A percentile compares a stretch with the other conserved stretches of the same genome.
Conservation (phyloP, 2,329 filamentous ascomycete species). For the Hypoxylon rubiginosum region DNA sequence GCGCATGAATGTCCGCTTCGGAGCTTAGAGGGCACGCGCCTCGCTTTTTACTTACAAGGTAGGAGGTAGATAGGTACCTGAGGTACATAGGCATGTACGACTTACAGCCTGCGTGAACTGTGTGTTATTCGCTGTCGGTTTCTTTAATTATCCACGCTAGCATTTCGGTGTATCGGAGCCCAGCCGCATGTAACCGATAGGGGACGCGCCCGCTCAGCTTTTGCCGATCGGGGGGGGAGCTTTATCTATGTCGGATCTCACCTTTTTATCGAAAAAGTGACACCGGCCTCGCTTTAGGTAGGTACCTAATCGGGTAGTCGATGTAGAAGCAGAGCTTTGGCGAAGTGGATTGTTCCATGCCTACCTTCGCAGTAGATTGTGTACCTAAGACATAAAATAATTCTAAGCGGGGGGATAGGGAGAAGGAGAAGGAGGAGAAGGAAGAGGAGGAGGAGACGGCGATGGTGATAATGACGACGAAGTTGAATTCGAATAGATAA, state of each 20-base stretch:
- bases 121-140: not conserved
- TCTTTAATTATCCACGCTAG: not conserved
- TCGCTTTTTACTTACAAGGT: not conserved
- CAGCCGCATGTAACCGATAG: conserved; percentile 36
- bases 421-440: no score
- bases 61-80: not conserved
- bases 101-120: conserved; percentile 18
- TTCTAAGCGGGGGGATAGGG: no score
- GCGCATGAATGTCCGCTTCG: conserved; percentile 21
- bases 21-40: conserved; percentile 19
- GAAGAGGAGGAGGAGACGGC: no score
- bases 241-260: conserved; percentile 15
- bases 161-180: conserved; percentile 22
- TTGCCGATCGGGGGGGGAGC: conserved; percentile 8
- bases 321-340: conserved; percentile 5
- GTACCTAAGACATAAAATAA: no score
- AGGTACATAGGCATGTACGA: conserved; percentile 21
- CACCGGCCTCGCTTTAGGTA: conserved; percentile 20
- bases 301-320: conserved; percentile 20
- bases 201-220: conserved; percentile 10
- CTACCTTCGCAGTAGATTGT: not conserved
- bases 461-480: no score
- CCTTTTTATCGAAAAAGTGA: conserved; percentile 13
- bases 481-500: no score
- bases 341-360: not conserved